phyloP scores from a whole-genome alignment of 2,329 filamentous ascomycete species.

The Stemphylium vesicarium region DNA sequence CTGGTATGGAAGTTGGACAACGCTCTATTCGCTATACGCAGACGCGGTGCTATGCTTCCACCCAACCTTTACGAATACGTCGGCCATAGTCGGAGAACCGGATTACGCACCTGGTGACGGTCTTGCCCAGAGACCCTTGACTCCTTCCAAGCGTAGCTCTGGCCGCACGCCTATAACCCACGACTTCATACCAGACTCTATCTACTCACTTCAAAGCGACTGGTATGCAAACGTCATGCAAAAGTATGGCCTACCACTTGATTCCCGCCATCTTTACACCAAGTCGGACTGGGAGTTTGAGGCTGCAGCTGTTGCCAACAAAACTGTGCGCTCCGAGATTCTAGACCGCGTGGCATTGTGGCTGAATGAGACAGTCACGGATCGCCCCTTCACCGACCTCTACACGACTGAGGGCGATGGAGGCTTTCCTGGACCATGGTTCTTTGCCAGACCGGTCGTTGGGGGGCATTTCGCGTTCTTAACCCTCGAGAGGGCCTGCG shows the following conservation, averaged over 20 bases:
- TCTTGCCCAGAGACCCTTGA: slow-evolving; percentile 29
- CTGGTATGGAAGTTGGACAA: slow-evolving; percentile 81
- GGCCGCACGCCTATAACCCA: slow-evolving; percentile 40
- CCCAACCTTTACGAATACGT: slow-evolving; percentile 54
- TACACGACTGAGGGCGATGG: slow-evolving; percentile 81
- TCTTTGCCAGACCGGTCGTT: slow-evolving; percentile 83
- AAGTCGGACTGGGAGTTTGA: slow-evolving; percentile 95
- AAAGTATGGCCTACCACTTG: slow-evolving; percentile 81
- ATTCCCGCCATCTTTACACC: slow-evolving; percentile 81
- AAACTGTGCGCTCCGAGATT: slow-evolving; percentile 72
- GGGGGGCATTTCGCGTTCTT: slow-evolving; percentile 87
- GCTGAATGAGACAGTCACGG: slow-evolving; percentile 81
- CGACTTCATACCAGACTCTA: slow-evolving; percentile 72
- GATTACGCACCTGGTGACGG: slow-evolving; percentile 14
- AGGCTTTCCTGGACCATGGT: slow-evolving; percentile 74
- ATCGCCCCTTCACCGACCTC: slow-evolving; percentile 79
- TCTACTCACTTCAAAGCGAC: slow-evolving; percentile 79
- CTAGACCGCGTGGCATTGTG: slow-evolving; percentile 76
- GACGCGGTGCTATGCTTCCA: slow-evolving; percentile 85
- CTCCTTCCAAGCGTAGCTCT: slow-evolving; percentile 12
- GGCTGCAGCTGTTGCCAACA: slow-evolving; percentile 77
- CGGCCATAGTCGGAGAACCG: slow-evolving; percentile 8
- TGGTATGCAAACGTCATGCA: slow-evolving; percentile 84
- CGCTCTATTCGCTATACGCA: slow-evolving; percentile 83
- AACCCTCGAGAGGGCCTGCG: slow-evolving; percentile 80